These are phyloP conservation scores for Mortierella sp. DNA, from an alignment of 371 early-diverging fungal genomes.

Conservation along the genomic window DNA sequence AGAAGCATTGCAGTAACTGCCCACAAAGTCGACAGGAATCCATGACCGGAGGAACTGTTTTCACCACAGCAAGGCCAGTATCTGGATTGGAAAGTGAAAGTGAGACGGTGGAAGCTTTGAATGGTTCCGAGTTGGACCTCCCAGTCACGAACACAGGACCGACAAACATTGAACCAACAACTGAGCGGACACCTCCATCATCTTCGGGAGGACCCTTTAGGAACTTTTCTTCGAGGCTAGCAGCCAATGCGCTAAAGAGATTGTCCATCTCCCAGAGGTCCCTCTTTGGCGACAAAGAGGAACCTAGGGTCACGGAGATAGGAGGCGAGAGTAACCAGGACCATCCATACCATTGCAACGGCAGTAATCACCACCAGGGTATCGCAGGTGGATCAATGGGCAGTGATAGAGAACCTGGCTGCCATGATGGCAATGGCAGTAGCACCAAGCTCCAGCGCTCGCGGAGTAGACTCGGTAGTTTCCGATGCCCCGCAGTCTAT, in stretches of 20 bases:
- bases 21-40: constrained; percentile 2
- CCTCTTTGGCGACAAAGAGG: constrained; percentile 28
- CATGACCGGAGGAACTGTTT: no score
- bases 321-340: background rate
- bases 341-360: constrained; percentile 17
- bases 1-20: constrained; percentile 25
- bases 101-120: no score
- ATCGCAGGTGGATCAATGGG: constrained; percentile 1
- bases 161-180: no score
- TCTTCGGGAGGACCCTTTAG: constrained; percentile 13
- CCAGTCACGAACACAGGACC: no score
- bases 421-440: constrained; percentile 1
- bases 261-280: constrained; percentile 31
- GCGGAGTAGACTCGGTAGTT: constrained; percentile 19
- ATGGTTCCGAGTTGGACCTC: no score
- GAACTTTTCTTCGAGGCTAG: constrained; percentile 34
- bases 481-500: constrained; percentile 13
- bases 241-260: constrained; percentile 30
- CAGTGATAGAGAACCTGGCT: constrained; percentile 6
- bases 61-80: no score
- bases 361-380: constrained; percentile 8
- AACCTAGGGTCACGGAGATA: constrained; percentile 4
- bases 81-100: no score
- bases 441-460: constrained; percentile 15
- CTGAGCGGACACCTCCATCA: background rate